A percentile compares a stretch with the other conserved stretches of the same genome.
phyloP scores from a whole-genome alignment of 73 alveolate genomes.

The Stentor roeselii region DNA sequence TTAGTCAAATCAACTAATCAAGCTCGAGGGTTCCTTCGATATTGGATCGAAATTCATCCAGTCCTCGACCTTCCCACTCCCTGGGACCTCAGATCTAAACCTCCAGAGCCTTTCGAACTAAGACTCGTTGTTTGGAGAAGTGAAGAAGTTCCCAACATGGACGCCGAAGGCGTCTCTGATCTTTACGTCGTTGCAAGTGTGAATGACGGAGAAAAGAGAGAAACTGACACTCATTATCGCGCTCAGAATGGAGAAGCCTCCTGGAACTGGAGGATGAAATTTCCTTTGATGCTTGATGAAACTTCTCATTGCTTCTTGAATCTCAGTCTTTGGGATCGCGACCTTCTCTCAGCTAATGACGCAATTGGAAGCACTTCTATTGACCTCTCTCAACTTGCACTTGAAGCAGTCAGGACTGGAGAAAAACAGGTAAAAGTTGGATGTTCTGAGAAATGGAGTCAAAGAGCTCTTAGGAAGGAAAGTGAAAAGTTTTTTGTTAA shows the following conservation, averaged over 20 bases:
- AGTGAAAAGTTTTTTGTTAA: conserved; percentile 53
- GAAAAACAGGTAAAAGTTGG: conserved; percentile 40
- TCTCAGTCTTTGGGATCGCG: conserved; percentile 73
- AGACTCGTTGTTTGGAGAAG: conserved; percentile 88
- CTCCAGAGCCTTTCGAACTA: conserved; percentile 66
- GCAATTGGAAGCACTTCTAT: conserved; percentile 65
- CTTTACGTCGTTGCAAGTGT: conserved; percentile 75
- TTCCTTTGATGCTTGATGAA: conserved; percentile 51
- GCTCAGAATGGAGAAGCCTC: conserved; percentile 83
- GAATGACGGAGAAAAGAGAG: conserved; percentile 54
- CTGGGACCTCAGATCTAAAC: conserved; percentile 68
- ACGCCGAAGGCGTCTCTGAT: conserved; percentile 90
- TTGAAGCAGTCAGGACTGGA: conserved; percentile 48
- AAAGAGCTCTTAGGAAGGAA: conserved; percentile 48
- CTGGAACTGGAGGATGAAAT: conserved; percentile 82
- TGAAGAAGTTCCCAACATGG: conserved; percentile 68
- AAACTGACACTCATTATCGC: conserved; percentile 90
- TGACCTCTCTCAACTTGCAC: conserved; percentile 44
- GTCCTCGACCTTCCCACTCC: conserved; percentile 46
- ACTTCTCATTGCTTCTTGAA: conserved; percentile 49
- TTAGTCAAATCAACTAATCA: conserved; percentile 65
- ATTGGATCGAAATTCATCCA: conserved; percentile 84
- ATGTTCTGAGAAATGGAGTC: conserved; percentile 31
- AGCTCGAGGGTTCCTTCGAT: conserved; percentile 70
- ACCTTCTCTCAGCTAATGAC: conserved; percentile 73